These are phyloP conservation scores for Vachellia pachyceras DNA, from an alignment of 306 rosid genomes.

Conservation along the genomic window DNA sequence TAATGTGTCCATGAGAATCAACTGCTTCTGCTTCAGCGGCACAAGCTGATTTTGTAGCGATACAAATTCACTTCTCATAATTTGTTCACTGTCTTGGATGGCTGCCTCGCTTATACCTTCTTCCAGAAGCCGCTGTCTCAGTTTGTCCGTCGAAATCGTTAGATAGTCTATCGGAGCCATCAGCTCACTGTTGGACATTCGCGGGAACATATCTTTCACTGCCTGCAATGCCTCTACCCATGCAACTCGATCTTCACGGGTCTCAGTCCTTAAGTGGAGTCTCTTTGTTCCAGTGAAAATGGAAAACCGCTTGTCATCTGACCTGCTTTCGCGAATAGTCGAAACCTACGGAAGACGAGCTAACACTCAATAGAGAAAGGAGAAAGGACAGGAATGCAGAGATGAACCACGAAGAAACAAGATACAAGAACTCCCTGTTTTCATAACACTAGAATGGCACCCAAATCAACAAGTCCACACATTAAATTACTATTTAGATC, in stretches of 20 bases:
- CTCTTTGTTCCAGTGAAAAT: conserved; percentile 91
- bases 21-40: conserved; percentile 86
- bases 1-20: conserved; percentile 72
- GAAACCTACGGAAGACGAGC: conserved; percentile 65
- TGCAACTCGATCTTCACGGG: conserved; percentile 69
- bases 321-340: conserved; percentile 78
- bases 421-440: neutral
- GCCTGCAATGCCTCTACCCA: conserved; percentile 97
- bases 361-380: conserved; percentile 7
- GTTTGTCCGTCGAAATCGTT: conserved; percentile 74
- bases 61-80: conserved; percentile 82
- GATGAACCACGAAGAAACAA: neutral
- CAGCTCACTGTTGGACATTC: conserved; percentile 89
- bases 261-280: conserved; percentile 88
- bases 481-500: neutral
- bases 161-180: conserved; percentile 82
- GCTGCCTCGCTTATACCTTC: conserved; percentile 76
- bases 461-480: neutral
- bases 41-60: conserved; percentile 76
- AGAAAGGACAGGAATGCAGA: conserved; percentile 8
- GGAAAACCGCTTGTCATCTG: conserved; percentile 91
- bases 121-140: conserved; percentile 67
- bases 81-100: conserved; percentile 82
- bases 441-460: neutral
- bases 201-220: conserved; percentile 90